A percentile compares a stretch with the other conserved stretches of the same genome.
Evolutionary conservation across 768 basidiomycete genomes (phyloP).

Genomic region (Calocera viscosa): DNA sequence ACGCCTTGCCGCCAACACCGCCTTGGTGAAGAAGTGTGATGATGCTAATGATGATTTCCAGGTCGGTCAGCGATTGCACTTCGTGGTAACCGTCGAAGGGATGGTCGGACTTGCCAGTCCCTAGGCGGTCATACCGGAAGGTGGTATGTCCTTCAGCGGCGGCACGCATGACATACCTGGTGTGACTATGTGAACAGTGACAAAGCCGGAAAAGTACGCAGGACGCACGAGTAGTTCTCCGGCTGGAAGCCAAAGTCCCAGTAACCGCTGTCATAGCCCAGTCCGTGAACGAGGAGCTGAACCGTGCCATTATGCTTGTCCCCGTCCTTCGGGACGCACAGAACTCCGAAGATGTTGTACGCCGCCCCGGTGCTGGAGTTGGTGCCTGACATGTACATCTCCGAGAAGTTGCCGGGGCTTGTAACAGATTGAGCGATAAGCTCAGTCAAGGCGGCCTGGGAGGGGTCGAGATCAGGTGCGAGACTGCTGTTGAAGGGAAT

Average conservation of each 20-base stretch:
- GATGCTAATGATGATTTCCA: neutral
- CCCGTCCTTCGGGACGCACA: slow-evolving; percentile 16
- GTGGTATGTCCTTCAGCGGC: slow-evolving; percentile 14
- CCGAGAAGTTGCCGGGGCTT: neutral
- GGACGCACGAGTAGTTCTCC: slow-evolving; percentile 11
- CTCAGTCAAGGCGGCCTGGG: neutral
- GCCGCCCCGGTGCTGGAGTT: neutral
- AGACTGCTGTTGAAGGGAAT: neutral
- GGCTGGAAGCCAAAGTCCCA: slow-evolving; percentile 10
- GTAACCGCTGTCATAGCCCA: slow-evolving; percentile 16
- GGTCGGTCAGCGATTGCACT: slow-evolving; percentile 2
- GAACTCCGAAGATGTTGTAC: slow-evolving; percentile 17
- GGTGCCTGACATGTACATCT: neutral
- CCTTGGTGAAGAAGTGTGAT: slow-evolving; percentile 10
- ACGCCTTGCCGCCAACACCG: slow-evolving; percentile 13
- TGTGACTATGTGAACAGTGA: neutral
- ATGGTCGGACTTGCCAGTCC: slow-evolving; percentile 15
- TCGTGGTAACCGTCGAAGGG: slow-evolving; percentile 15
- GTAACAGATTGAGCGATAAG: neutral
- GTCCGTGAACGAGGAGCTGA: slow-evolving; percentile 17
- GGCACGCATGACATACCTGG: slow-evolving; percentile 13
- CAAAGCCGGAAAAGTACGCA: neutral
- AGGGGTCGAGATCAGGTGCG: neutral
- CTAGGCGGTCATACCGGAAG: slow-evolving; percentile 18
- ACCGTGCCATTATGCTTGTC: slow-evolving; percentile 14